Base-by-base conservation (phyloP, 306 rosid genomes). In the Biancaea sappan region DNA sequence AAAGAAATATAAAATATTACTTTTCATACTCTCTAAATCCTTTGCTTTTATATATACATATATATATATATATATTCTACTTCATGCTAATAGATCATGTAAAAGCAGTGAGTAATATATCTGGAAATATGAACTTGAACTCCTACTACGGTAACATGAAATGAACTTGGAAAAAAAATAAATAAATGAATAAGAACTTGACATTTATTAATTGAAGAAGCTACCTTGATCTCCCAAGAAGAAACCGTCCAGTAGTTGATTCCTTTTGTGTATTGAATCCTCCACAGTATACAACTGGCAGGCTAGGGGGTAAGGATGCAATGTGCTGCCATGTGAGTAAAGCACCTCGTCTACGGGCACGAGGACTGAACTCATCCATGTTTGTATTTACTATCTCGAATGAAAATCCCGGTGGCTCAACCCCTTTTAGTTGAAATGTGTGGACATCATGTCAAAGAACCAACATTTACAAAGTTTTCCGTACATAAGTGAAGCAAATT, bases 301-400 rank as follows among this genome's bases (percentile, higher is more conserved):
- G 82, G 89, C 76, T 87, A 69, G 99, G 99, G 59, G 99, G 99
- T 69, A 92, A 81, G 51, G 99, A 95, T 78, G 99, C 99, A 51
- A 95, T 92, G 84, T 95, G 99, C 86, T 95, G 99, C 99, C 99
- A 95, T 25, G 98, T 95, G 59, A 95, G 99, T 75, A 95, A 82
- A 73, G 99, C 98, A 85, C 99, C 92, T 48, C 98, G 89, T 65
- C 99, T 80, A 43, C 97, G 97, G 5, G 98, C 92, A 63, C 98
- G 99, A 59, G 97, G 88, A 76, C 92, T 87, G 83, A 86, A 70
- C 72, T 86, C 90, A 47, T 95, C 99, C 91, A 95, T 95, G 85
- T 85, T 87, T 50, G 99, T 92, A 72, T 92, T 95, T 51, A 95
- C 99, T 79, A 95, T 89, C 90, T 95, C 93, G 63, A 92, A 95